phyloP scores from a whole-genome alignment of 805 yeast species.

The Wickerhamiella musiphila region DNA sequence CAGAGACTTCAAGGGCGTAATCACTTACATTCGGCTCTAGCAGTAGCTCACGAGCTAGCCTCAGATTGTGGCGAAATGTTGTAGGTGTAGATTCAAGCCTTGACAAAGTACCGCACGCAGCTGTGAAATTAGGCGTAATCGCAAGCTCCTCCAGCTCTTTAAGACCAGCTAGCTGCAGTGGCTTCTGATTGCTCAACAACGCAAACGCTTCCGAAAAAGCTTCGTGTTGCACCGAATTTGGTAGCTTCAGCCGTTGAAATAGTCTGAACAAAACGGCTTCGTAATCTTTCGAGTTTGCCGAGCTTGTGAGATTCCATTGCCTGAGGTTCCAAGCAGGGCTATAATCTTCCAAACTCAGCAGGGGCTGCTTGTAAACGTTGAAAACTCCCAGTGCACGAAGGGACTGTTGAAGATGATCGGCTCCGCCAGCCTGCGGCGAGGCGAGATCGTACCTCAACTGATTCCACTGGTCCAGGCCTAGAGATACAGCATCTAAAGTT shows the following conservation, averaged over 20 bases:
- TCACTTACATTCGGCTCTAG: no score
- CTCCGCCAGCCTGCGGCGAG: neutral
- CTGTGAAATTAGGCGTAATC: neutral
- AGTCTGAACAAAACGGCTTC: slow-evolving; percentile 35
- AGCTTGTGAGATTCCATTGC: slow-evolving; percentile 56
- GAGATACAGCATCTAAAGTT: neutral
- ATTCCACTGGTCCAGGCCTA: slow-evolving; percentile 5
- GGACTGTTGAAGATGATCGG: neutral
- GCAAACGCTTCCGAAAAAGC: slow-evolving; percentile 1
- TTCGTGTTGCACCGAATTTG: no score
- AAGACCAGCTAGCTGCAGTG: neutral
- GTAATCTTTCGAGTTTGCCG: slow-evolving; percentile 23
- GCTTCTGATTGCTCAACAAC: neutral
- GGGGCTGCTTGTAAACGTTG: slow-evolving; percentile 4
- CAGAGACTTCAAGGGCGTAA: no score
- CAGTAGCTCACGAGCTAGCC: no score
- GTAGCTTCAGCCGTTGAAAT: slow-evolving; percentile 23
- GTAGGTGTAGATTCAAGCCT: no score
- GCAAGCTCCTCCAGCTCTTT: neutral
- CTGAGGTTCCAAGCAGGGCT: slow-evolving; percentile 48
- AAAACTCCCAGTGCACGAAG: slow-evolving; percentile 8
- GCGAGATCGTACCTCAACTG: slow-evolving; percentile 4
- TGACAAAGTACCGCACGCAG: no score
- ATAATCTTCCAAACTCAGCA: slow-evolving; percentile 5
- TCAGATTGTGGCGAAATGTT: no score